Base-by-base conservation (phyloP, 768 basidiomycete species). In the Rhizopogon vesiculosus region DNA sequence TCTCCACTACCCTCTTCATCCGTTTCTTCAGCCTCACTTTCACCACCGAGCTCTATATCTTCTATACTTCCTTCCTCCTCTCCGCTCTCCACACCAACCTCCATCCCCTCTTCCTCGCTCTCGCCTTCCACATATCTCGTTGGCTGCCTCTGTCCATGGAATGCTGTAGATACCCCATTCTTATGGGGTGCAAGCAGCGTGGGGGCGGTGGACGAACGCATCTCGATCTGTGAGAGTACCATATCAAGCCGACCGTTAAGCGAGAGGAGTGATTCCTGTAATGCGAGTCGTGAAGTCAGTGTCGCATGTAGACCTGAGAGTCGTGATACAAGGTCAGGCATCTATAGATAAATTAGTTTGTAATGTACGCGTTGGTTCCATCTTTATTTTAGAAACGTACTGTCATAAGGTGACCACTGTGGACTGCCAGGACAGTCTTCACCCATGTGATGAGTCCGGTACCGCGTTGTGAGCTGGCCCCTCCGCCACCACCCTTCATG, bases 381-480 rank as follows among this genome's bases (percentile, higher is more conserved):
- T 53, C 18, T 29, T 18, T 7, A 29, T 22, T 48, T 22, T 19
- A n/a, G 33, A 52, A 41, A 80, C 89, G 62, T 65, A 96, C 95
- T 39, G 95, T 96, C 87, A 98, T 91, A 53, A 99, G 80, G 69
- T 98, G 87, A 0, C 89, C 89, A 45, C 92, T 89, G 69, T 98
- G 93, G 13, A 93, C 79, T 13, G 87, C 79, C 52, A 99, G 75
- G 5, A 92, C 90, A 7, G 86, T 85, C 70, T 86, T 88, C 59
- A 90, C 77, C 93, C 87, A 98, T 53, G 71, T 78, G 51, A 88
- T 78, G 55, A 92, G 77, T 42, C 78, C 83, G 44, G 73, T 82
- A 45, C 84, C 89, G 60, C 89, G 76, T 72, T 91, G 91, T 43
- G 85, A 84, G 65, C 87, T 92, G 51, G 87, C 89, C 53, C 86